Evolutionary conservation across 441 rosid genomes (phyloP).

Genomic region (Iberis amara): DNA sequence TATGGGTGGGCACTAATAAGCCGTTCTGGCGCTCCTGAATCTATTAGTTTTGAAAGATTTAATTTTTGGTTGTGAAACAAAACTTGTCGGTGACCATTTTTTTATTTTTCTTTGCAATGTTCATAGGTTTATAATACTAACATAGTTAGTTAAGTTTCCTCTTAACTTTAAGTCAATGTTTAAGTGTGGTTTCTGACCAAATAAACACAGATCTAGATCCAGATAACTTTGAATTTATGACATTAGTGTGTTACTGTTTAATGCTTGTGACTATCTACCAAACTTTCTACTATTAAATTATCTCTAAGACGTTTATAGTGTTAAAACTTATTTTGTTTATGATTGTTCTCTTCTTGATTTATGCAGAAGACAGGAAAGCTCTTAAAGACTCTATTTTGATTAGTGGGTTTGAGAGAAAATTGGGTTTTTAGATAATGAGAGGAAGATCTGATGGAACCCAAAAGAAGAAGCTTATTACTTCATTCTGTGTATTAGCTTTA

Average conservation of each 20-base stretch:
- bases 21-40: too few relatives aligned
- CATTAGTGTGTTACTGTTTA: not conserved
- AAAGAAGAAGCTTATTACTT: slow-evolving; percentile 52
- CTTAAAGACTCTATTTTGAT: not conserved
- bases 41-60: not conserved
- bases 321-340: not conserved
- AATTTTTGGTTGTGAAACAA: not conserved
- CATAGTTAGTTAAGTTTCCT: too few relatives aligned
- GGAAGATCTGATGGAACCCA: slow-evolving; percentile 65
- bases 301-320: not conserved
- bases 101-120: too few relatives aligned
- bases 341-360: slow-evolving; percentile 17
- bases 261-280: slow-evolving; percentile 17
- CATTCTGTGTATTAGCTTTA: slow-evolving; percentile 35
- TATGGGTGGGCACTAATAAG: too few relatives aligned
- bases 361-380: slow-evolving; percentile 7
- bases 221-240: not conserved
- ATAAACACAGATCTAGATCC: slow-evolving; percentile 31
- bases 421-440: slow-evolving; percentile 38
- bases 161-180: not conserved
- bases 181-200: slow-evolving; percentile 22
- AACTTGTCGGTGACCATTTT: slow-evolving; percentile 26
- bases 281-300: not conserved
- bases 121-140: too few relatives aligned
- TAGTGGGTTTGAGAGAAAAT: slow-evolving; percentile 6